Conservation (phyloP, 2,329 filamentous ascomycete genomes). For the Fusarium algeriense region DNA sequence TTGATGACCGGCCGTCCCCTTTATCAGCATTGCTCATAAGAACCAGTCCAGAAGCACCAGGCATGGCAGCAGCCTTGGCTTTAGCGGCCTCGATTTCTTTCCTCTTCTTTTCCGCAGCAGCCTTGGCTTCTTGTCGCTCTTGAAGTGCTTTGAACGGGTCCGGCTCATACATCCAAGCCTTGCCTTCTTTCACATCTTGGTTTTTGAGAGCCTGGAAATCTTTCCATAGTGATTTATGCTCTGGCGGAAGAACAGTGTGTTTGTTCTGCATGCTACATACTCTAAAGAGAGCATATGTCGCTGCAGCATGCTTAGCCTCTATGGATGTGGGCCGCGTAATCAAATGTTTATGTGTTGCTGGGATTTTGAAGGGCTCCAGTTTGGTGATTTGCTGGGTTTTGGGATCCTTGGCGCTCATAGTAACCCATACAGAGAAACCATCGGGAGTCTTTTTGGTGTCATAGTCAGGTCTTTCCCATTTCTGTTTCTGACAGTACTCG, state of each 20-base stretch:
- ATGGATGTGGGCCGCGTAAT: constrained; percentile 82
- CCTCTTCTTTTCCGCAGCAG: constrained; percentile 81
- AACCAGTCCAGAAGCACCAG: constrained; percentile 67
- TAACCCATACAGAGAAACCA: constrained; percentile 84
- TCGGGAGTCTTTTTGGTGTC: constrained; percentile 80
- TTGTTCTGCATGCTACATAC: constrained; percentile 97
- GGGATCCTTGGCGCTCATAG: constrained; percentile 78
- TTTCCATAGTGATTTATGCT: constrained; percentile 92
- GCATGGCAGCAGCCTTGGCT: constrained; percentile 75
- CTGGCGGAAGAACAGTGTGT: constrained; percentile 92
- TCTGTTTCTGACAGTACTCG: constrained; percentile 95
- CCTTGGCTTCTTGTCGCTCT: constrained; percentile 83
- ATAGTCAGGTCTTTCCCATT: constrained; percentile 95
- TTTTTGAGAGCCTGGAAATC: constrained; percentile 87
- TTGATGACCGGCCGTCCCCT: constrained; percentile 51
- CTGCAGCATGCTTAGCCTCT: constrained; percentile 93
- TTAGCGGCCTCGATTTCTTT: constrained; percentile 76
- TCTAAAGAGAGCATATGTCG: constrained; percentile 89
- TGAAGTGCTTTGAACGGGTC: constrained; percentile 88
- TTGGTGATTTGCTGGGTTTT: constrained; percentile 84
- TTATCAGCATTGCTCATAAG: constrained; percentile 61
- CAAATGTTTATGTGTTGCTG: constrained; percentile 79
- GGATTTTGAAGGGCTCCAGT: constrained; percentile 86
- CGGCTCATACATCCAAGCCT: constrained; percentile 91
- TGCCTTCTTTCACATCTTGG: constrained; percentile 81